Conservation (phyloP, 2,329 filamentous ascomycete species). For the Septoria petroselini region DNA sequence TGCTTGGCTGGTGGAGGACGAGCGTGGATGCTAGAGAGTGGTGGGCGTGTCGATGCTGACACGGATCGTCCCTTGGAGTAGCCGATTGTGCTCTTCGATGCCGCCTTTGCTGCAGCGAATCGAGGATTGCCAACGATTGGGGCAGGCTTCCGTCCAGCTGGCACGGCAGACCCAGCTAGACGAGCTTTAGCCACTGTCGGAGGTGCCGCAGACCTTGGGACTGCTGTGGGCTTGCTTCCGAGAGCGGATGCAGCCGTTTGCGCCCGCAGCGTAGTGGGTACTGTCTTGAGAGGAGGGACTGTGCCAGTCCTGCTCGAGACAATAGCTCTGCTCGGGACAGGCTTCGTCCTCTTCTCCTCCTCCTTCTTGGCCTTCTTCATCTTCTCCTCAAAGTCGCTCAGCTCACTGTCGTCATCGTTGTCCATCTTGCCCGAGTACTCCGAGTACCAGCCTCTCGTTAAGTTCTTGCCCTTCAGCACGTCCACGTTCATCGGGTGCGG, state of each 20-base stretch:
- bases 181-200: slow-evolving; percentile 43
- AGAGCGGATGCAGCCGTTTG: slow-evolving; percentile 49
- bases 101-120: slow-evolving; percentile 60
- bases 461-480: slow-evolving; percentile 52
- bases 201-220: slow-evolving; percentile 42
- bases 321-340: slow-evolving; percentile 6
- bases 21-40: slow-evolving; percentile 27
- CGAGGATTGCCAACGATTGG: slow-evolving; percentile 44
- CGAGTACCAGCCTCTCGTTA: slow-evolving; percentile 51
- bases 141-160: slow-evolving; percentile 17
- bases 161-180: slow-evolving; percentile 34
- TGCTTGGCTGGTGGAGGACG: slow-evolving; percentile 8
- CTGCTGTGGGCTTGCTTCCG: slow-evolving; percentile 31
- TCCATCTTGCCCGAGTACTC: slow-evolving; percentile 61
- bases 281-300: slow-evolving; percentile 19
- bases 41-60: slow-evolving; percentile 40
- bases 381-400: slow-evolving; percentile 65
- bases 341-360: slow-evolving; percentile 28
- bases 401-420: slow-evolving; percentile 54
- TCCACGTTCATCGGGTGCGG: slow-evolving; percentile 31
- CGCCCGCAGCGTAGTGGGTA: slow-evolving; percentile 55
- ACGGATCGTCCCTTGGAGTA: slow-evolving; percentile 72
- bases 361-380: slow-evolving; percentile 24
- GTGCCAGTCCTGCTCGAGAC: slow-evolving; percentile 15
- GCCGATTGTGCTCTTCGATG: slow-evolving; percentile 77